phyloP scores from a whole-genome alignment of 2,329 filamentous ascomycete species.

The Talaromyces verruculosus region DNA sequence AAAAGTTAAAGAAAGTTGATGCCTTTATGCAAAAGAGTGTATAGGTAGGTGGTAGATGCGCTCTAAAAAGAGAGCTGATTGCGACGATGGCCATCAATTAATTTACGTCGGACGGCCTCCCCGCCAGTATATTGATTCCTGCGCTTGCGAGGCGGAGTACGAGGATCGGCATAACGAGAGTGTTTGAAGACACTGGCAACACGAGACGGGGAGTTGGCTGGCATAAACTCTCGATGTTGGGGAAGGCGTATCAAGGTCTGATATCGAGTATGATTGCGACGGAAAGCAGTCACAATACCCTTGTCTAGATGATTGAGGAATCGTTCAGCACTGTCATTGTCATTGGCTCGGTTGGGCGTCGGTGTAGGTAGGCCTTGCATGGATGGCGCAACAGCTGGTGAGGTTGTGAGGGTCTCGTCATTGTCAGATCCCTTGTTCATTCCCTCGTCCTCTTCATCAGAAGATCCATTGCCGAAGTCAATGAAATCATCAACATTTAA shows the following conservation, averaged over 20 bases:
- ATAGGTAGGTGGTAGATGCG: background rate
- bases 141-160: conserved; percentile 44
- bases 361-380: conserved; percentile 32
- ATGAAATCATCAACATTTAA: conserved; percentile 71
- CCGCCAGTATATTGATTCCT: conserved; percentile 40
- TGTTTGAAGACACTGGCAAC: conserved; percentile 47
- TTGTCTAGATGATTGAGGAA: conserved; percentile 68
- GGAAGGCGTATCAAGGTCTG: conserved; percentile 51
- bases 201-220: conserved; percentile 44
- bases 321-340: conserved; percentile 45
- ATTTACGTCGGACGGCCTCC: conserved; percentile 46
- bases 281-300: conserved; percentile 75
- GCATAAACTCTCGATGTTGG: conserved; percentile 47
- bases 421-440: conserved; percentile 45
- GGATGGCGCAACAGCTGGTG: conserved; percentile 52
- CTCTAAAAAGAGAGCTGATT: conserved; percentile 39
- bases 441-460: conserved; percentile 62
- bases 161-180: conserved; percentile 40
- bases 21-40: conserved; percentile 16
- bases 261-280: conserved; percentile 56
- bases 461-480: conserved; percentile 61
- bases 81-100: conserved; percentile 45
- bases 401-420: conserved; percentile 36
- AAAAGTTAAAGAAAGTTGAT: conserved; percentile 1
- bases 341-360: conserved; percentile 35